phyloP scores from a whole-genome alignment of 352 stramenopile genomes.

The Phytophthora citrophthora region DNA sequence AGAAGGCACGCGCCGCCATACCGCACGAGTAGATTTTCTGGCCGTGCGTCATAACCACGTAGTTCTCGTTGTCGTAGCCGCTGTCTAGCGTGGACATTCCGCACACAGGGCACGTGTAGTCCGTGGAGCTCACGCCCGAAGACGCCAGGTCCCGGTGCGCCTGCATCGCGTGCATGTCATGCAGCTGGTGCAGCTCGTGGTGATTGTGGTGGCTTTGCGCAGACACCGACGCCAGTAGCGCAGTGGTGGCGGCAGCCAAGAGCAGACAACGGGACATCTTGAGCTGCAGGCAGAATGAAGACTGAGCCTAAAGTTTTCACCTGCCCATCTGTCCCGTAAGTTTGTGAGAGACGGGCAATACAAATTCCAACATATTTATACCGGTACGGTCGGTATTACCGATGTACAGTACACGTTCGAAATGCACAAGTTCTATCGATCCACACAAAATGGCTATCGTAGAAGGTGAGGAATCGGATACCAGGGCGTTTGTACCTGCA shows the following conservation, averaged over 20 bases:
- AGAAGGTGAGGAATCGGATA: background rate
- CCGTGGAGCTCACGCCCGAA: conserved; percentile 41
- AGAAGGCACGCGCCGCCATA: conserved; percentile 63
- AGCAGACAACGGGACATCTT: conserved; percentile 24
- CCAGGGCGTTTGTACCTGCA: background rate
- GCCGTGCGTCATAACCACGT: conserved; percentile 58
- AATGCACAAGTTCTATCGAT: no score
- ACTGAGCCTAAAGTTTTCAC: conserved; percentile 11
- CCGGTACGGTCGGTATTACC: no score
- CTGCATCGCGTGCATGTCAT: conserved; percentile 37
- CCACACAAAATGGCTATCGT: background rate
- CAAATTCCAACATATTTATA: conserved; percentile 11
- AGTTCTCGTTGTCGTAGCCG: conserved; percentile 71
- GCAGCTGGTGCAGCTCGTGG: conserved; percentile 45
- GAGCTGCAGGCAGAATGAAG: conserved; percentile 14
- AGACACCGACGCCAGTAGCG: conserved; percentile 26
- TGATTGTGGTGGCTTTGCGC: conserved; percentile 35
- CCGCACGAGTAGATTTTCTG: conserved; percentile 81
- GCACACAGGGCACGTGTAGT: conserved; percentile 77
- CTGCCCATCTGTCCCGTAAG: conserved; percentile 9
- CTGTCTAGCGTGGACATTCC: conserved; percentile 64
- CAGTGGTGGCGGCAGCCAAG: background rate
- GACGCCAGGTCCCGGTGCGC: conserved; percentile 34
- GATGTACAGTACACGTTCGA: no score
- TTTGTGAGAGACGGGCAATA: conserved; percentile 25